Base-by-base conservation (phyloP, 1,284 basidiomycete genomes). In the Cryptococcus amylolentus region DNA sequence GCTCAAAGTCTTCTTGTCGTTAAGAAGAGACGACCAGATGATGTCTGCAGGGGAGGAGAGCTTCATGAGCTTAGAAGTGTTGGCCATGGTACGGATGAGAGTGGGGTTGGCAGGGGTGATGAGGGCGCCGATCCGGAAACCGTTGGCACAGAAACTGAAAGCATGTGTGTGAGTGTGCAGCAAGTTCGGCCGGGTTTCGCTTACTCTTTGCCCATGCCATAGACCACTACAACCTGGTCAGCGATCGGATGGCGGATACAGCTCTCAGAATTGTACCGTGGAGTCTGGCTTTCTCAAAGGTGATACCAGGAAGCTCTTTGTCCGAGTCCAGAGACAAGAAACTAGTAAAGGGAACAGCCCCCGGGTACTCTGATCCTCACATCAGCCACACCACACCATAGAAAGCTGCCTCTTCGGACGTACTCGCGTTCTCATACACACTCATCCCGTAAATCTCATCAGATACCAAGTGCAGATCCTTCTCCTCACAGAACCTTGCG, bases 391-490 rank as follows among this genome's bases (percentile, higher is more conserved):
- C 7, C 31, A 35, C 10, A 35, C 31, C 31, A 35, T 23, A 23
- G 23, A 35, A 35, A 35, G 1, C 31, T 35, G 2, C 5, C 7
- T 2, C 31, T 23, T 8, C 9, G 8, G 9, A 61, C 72, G 48
- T 51, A 70, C 70, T 51, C 4, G 61, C 48, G 49, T 71, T 71
- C 28, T 75, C 62, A 57, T 72, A 79, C 27, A 73, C 63, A 55
- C 75, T 77, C 61, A 79, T 60, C 16, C 73, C 77, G 65, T 80
- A 80, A 44, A 80, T 79, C 65, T 79, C 77, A 61, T 80, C 78
- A 2, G 66, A 70, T n/a, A 80, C 71, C 20, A 79, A 67, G 55
- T 77, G 79, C 7, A 80, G 60, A 58, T 78, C 73, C 54, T 73
- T 72, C 55, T 74, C 68, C 56, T 80, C 73, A 52, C 78, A 79